These are phyloP conservation scores for Acacia pycnantha DNA, from an alignment of 331 rosid genomes.

Conservation along the genomic window DNA sequence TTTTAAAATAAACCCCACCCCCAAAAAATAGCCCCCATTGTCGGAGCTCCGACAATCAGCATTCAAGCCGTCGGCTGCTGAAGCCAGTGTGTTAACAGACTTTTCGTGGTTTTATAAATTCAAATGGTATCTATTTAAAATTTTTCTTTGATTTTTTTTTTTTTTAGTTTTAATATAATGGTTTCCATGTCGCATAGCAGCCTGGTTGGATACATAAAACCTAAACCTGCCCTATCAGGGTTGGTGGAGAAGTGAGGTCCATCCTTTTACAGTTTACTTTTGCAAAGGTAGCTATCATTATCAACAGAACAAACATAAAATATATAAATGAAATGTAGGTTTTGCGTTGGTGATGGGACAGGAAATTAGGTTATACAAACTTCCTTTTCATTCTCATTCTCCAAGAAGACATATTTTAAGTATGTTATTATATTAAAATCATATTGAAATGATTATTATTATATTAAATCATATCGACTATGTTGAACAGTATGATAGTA, in stretches of 20 bases:
- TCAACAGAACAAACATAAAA: neutral
- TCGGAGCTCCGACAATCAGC: no score
- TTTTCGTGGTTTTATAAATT: no score
- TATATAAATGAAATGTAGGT: neutral
- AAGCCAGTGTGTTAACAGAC: no score
- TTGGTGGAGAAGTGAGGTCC: slow-evolving; percentile 54
- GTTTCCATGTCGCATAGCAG: neutral
- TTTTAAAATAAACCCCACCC: no score
- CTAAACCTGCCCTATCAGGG: slow-evolving; percentile 15
- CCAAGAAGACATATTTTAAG: neutral
- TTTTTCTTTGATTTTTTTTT: neutral
- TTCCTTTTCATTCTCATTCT: neutral
- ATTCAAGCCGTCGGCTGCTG: no score
- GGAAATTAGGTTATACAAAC: neutral
- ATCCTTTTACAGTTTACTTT: neutral
- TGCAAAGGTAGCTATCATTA: slow-evolving; percentile 15
- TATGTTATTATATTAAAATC: neutral
- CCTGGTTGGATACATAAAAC: neutral
- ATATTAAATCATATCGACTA: neutral
- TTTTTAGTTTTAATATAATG: neutral
- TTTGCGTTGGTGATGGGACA: slow-evolving; percentile 37
- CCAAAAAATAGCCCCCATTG: no score
- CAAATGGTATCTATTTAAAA: no score
- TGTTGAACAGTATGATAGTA: neutral
- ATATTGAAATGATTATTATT: no score